Evolutionary conservation across 352 stramenopile species (phyloP).

Genomic region (Globisporangium irregulare): DNA sequence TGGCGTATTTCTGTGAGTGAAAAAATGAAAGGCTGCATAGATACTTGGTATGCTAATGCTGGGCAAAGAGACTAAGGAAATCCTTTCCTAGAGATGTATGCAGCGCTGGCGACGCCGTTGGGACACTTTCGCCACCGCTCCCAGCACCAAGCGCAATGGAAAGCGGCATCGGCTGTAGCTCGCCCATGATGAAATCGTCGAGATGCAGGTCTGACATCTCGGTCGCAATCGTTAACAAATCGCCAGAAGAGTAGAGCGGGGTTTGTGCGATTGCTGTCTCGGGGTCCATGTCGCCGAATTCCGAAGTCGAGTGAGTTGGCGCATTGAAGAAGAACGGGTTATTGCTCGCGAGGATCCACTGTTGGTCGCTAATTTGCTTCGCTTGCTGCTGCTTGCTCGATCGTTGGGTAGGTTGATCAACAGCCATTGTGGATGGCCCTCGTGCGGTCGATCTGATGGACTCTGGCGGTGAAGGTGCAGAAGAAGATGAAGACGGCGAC

Average conservation of each 20-base stretch:
- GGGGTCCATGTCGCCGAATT: slow-evolving; percentile 61
- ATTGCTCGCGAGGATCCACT: slow-evolving; percentile 53
- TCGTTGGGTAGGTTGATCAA: not conserved
- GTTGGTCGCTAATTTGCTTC: slow-evolving; percentile 28
- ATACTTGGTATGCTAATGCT: slow-evolving; percentile 35
- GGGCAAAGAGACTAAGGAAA: slow-evolving; percentile 78
- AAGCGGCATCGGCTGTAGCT: slow-evolving; percentile 17
- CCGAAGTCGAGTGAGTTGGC: slow-evolving; percentile 12
- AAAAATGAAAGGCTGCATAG: not conserved
- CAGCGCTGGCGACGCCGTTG: slow-evolving; percentile 23
- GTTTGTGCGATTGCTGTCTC: slow-evolving; percentile 69
- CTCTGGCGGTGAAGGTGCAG: not conserved
- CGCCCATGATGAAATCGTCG: slow-evolving; percentile 61
- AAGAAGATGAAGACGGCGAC: not conserved
- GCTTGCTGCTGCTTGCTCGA: not conserved
- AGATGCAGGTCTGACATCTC: slow-evolving; percentile 64
- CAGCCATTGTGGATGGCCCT: not conserved
- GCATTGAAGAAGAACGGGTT: slow-evolving; percentile 49
- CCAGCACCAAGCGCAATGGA: slow-evolving; percentile 7
- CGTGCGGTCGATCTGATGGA: not conserved
- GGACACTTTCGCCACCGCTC: slow-evolving; percentile 9
- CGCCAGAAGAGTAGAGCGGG: slow-evolving; percentile 48
- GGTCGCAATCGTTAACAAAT: slow-evolving; percentile 51
- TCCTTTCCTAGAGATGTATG: slow-evolving; percentile 73
- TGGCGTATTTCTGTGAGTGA: not conserved